phyloP scores from a whole-genome alignment of 805 yeast genomes.

The Debaryomyces castellii region DNA sequence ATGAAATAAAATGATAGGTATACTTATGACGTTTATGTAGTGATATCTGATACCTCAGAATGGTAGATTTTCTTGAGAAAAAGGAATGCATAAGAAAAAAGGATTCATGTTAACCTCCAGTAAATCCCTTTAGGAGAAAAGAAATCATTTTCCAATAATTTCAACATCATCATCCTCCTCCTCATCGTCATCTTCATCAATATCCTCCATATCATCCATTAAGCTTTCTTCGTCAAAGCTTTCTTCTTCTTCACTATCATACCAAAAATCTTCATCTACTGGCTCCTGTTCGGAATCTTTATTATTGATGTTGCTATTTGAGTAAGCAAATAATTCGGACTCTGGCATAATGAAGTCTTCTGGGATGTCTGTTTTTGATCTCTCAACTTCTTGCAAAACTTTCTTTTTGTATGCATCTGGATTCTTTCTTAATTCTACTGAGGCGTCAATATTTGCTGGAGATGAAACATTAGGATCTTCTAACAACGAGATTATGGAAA shows the following conservation, averaged over 20 bases:
- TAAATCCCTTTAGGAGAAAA: not conserved
- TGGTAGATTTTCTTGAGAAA: not conserved
- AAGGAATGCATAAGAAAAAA: not conserved
- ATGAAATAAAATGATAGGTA: not conserved
- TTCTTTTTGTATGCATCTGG: constrained; percentile 72
- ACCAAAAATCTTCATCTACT: constrained; percentile 83
- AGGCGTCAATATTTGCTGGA: constrained; percentile 96
- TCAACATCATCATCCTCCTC: constrained; percentile 46
- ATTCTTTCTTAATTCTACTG: constrained; percentile 83
- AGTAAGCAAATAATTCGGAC: constrained; percentile 48
- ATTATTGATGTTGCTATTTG: constrained; percentile 28
- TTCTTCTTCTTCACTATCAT: constrained; percentile 53
- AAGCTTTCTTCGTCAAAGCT: constrained; percentile 48
- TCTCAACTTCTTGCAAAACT: constrained; percentile 78
- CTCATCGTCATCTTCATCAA: constrained; percentile 60
- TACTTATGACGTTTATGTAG: constrained; percentile 2
- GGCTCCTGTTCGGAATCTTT: constrained; percentile 52
- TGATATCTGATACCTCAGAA: not conserved
- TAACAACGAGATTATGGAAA: constrained; percentile 83
- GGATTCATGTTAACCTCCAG: not conserved
- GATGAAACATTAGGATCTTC: constrained; percentile 93
- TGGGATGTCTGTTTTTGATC: constrained; percentile 84
- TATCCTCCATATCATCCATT: constrained; percentile 47
- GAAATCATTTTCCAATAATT: constrained; percentile 11
- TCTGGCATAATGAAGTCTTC: constrained; percentile 81